Percentiles rank a stretch among this genome's conserved stretches.
Evolutionary conservation across 2,329 filamentous ascomycete genomes (phyloP).

Genomic region (Cladosporium sp.): DNA sequence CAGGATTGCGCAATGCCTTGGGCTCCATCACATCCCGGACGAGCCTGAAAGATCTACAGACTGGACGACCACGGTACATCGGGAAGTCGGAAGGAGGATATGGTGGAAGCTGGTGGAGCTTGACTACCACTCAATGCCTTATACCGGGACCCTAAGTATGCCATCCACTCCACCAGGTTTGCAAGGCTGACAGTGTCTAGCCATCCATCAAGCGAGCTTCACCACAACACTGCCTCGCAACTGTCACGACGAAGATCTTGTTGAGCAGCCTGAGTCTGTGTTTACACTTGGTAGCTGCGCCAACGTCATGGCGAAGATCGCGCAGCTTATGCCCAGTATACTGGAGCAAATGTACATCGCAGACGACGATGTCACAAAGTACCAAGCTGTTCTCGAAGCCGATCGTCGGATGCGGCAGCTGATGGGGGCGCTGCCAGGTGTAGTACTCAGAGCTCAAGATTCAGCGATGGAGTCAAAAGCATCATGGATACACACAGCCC

Average conservation of each 20-base stretch:
- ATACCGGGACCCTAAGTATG: not conserved
- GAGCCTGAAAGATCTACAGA: not conserved
- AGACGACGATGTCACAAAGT: not conserved
- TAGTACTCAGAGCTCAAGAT: not conserved
- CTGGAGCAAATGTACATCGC: not conserved
- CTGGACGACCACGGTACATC: not conserved
- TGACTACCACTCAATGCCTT: not conserved
- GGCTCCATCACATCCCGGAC: not conserved
- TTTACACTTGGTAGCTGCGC: not conserved
- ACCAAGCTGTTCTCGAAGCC: not conserved
- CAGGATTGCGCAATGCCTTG: conserved; percentile 19
- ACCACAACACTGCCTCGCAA: not conserved
- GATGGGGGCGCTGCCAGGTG: not conserved
- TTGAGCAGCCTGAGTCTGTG: not conserved
- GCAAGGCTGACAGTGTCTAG: not conserved
- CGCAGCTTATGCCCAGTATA: not conserved
- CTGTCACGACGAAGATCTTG: not conserved
- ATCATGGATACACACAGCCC: not conserved
- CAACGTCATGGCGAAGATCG: not conserved
- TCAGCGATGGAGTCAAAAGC: not conserved
- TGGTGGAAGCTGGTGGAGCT: conserved; percentile 4
- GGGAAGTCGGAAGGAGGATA: not conserved
- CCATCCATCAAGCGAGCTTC: not conserved
- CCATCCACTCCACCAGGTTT: not conserved
- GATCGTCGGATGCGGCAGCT: not conserved